Conservation (phyloP, 75 land plant genomes). For the Selaginella tamariscina region DNA sequence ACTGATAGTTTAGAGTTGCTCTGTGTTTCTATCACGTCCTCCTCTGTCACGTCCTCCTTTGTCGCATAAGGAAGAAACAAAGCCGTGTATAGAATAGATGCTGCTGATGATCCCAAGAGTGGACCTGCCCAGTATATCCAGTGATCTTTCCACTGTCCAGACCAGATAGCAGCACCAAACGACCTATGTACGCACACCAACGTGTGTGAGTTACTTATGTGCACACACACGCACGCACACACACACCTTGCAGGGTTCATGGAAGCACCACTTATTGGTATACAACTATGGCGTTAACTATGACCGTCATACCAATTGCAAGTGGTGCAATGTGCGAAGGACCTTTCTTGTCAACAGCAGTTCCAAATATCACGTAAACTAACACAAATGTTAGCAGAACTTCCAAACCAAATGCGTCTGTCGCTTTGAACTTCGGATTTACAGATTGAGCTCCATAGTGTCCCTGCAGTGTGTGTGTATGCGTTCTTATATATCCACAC, state of each 20-base stretch:
- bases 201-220: too few relatives aligned
- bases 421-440: background rate
- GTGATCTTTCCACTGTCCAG: slow-evolving; percentile 5
- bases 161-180: background rate
- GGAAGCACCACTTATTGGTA: slow-evolving; percentile 5
- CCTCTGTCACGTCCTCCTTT: background rate
- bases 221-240: too few relatives aligned
- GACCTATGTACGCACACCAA: too few relatives aligned
- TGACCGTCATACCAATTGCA: background rate
- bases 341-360: slow-evolving; percentile 7
- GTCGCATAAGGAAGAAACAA: background rate
- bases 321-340: background rate
- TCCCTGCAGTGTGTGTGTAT: slow-evolving; percentile 8
- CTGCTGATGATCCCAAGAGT: background rate
- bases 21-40: background rate
- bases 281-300: background rate
- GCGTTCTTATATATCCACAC: too few relatives aligned
- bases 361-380: slow-evolving; percentile 6
- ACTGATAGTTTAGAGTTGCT: slow-evolving; percentile 15
- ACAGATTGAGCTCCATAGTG: background rate
- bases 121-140: slow-evolving; percentile 8
- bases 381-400: background rate
- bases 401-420: background rate
- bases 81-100: background rate
- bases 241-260: slow-evolving; percentile 13